These are phyloP conservation scores for Penicillium sp. DNA, from an alignment of 2,329 filamentous ascomycete species.

Conservation along the genomic window DNA sequence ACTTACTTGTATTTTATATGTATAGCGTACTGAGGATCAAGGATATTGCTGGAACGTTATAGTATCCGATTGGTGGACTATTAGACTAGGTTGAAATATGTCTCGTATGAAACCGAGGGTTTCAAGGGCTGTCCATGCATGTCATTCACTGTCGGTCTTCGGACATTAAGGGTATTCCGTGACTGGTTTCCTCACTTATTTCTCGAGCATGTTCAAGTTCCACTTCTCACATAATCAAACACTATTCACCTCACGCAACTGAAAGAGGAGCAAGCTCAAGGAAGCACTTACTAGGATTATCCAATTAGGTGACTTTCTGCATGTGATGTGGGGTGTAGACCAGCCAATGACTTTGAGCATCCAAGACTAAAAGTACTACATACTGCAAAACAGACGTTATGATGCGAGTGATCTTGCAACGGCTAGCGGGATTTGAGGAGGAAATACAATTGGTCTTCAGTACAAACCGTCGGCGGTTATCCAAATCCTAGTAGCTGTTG, in stretches of 20 bases:
- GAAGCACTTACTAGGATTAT: not conserved
- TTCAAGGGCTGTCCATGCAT: not conserved
- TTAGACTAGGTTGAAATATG: not conserved
- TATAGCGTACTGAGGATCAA: not conserved
- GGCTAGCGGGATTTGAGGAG: not conserved
- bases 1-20: not conserved
- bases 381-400: not conserved
- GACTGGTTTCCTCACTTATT: not conserved
- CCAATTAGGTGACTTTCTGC: not conserved
- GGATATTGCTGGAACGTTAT: not conserved
- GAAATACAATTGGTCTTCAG: not conserved
- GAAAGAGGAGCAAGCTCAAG: not conserved
- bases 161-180: not conserved
- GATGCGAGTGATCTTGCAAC: not conserved
- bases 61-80: not conserved
- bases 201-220: not conserved
- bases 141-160: not conserved
- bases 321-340: not conserved
- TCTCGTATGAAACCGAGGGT: not conserved
- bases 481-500: not conserved
- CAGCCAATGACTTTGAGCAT: not conserved
- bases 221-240: not conserved
- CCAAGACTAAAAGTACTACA: too few relatives aligned
- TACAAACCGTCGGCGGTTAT: not conserved
- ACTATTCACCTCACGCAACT: not conserved